A percentile compares a stretch with the other conserved stretches of the same genome.
Conservation (phyloP, 2,329 filamentous ascomycete genomes). For the Exophiala phaeomuriformis region DNA sequence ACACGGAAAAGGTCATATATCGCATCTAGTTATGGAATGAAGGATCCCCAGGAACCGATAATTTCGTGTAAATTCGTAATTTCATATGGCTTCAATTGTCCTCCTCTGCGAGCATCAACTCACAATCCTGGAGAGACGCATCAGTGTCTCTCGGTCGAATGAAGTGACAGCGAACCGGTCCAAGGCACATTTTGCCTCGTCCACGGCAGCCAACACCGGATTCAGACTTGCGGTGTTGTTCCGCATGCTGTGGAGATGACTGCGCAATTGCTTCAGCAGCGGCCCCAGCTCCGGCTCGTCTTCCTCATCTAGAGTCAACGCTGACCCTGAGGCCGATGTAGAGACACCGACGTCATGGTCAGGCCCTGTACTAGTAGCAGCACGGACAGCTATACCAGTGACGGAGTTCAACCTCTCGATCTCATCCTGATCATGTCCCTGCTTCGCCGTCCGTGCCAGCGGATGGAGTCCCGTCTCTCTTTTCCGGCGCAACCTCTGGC, state of each 20-base stretch:
- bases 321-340: background rate
- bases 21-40: too few species aligned
- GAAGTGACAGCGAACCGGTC: constrained; percentile 11
- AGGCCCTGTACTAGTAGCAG: background rate
- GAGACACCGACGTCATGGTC: background rate
- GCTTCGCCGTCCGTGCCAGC: constrained; percentile 27
- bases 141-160: constrained; percentile 2
- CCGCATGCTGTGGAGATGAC: constrained; percentile 40
- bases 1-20: too few species aligned
- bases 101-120: too few species aligned
- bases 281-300: constrained; percentile 33
- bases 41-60: too few species aligned
- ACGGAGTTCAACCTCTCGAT: constrained; percentile 15
- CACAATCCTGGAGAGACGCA: background rate
- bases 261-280: constrained; percentile 37
- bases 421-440: background rate
- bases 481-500: constrained; percentile 35
- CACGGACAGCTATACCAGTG: constrained; percentile 2
- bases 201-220: constrained; percentile 14
- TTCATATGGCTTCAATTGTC: too few species aligned
- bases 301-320: constrained; percentile 13
- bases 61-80: too few species aligned
- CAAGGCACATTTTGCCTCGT: constrained; percentile 8
- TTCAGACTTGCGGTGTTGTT: constrained; percentile 31
- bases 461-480: constrained; percentile 28